Conservation (phyloP, 2,329 filamentous ascomycete species). For the Celoporthe dispersa region DNA sequence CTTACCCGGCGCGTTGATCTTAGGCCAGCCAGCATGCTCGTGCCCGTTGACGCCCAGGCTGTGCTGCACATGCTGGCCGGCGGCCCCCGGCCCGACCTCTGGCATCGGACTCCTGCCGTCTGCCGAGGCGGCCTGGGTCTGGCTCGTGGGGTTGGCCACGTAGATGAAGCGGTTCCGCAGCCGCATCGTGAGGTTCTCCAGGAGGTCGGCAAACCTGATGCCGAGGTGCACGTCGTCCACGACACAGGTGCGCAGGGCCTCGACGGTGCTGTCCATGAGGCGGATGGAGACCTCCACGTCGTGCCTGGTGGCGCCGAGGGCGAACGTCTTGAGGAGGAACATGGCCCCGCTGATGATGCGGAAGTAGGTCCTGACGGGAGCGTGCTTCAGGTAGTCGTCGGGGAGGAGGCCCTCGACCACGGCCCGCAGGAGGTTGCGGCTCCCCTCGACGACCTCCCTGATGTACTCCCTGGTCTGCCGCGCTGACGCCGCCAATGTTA, state of each 20-base stretch:
- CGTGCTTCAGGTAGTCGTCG: constrained; percentile 77
- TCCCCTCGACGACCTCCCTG: constrained; percentile 76
- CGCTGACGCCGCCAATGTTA: constrained; percentile 65
- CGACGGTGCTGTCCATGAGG: constrained; percentile 75
- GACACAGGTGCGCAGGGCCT: constrained; percentile 75
- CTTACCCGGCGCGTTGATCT: constrained; percentile 25
- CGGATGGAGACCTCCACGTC: constrained; percentile 77
- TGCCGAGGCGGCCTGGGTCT: constrained; percentile 41
- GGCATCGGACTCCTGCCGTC: constrained; percentile 49
- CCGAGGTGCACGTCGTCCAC: constrained; percentile 86
- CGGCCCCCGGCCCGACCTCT: constrained; percentile 28
- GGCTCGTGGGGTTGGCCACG: constrained; percentile 51
- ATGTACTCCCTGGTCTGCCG: constrained; percentile 74
- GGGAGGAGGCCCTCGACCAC: constrained; percentile 79
- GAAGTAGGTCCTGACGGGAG: constrained; percentile 83
- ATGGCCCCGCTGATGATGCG: constrained; percentile 85
- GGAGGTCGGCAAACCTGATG: constrained; percentile 80
- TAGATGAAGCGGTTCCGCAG: constrained; percentile 76
- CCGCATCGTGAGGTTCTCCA: constrained; percentile 77
- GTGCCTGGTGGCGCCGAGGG: constrained; percentile 76
- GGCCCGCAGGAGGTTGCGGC: constrained; percentile 74
- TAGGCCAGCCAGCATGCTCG: constrained; percentile 31
- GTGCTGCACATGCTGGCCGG: constrained; percentile 29
- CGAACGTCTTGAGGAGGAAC: constrained; percentile 84
- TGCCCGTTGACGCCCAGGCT: constrained; percentile 20